A percentile compares a stretch with the other conserved stretches of the same genome.
Conservation (phyloP, 805 yeast species). For the Saccharomyces jurei region DNA sequence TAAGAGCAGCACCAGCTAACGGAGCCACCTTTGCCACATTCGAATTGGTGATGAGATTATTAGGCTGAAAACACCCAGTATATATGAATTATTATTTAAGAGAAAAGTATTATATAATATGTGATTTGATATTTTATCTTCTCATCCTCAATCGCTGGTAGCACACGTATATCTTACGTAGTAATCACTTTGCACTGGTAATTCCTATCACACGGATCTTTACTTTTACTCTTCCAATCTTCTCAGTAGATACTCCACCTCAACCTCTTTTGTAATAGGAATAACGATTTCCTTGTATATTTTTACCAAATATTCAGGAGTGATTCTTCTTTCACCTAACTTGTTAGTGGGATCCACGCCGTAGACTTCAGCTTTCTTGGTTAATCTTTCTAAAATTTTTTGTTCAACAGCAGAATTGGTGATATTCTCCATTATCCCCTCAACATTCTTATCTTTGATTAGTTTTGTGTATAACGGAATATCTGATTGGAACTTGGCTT, state of each 20-base stretch:
- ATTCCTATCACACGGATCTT: too few species aligned
- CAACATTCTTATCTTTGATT: slow-evolving; percentile 56
- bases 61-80: slow-evolving; percentile 33
- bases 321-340: slow-evolving; percentile 66
- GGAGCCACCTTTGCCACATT: slow-evolving; percentile 95
- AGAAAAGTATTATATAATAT: background rate
- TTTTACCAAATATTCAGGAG: slow-evolving; percentile 72
- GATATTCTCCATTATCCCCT: slow-evolving; percentile 71
- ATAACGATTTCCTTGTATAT: slow-evolving; percentile 84
- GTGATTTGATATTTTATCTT: background rate
- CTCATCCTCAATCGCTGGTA: background rate
- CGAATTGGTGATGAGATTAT: slow-evolving; percentile 73
- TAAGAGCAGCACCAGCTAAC: slow-evolving; percentile 97
- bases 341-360: slow-evolving; percentile 81
- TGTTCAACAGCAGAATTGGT: slow-evolving; percentile 84
- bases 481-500: slow-evolving; percentile 75
- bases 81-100: background rate
- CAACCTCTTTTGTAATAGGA: slow-evolving; percentile 92
- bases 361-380: slow-evolving; percentile 74
- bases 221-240: slow-evolving; percentile 47
- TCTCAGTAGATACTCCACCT: slow-evolving; percentile 80
- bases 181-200: background rate
- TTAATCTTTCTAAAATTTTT: slow-evolving; percentile 68
- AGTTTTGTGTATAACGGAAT: slow-evolving; percentile 52
- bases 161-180: background rate